phyloP scores from a whole-genome alignment of 805 yeast species.

The Candida tammaniensis region DNA sequence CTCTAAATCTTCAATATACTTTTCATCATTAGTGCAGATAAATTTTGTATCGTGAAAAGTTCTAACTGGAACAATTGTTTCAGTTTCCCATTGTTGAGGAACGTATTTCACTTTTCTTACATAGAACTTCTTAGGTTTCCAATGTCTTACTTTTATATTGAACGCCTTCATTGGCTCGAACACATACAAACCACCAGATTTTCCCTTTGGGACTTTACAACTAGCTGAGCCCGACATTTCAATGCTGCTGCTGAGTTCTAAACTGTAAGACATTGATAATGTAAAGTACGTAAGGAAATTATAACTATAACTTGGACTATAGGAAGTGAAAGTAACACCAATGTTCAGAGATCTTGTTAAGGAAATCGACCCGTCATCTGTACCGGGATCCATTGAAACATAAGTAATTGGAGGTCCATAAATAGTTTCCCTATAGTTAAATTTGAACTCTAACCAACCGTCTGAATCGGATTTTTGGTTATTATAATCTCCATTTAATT shows the following conservation, averaged over 20 bases:
- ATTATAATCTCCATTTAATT: constrained; percentile 4
- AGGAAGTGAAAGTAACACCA: constrained; percentile 3
- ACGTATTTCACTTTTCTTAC: constrained; percentile 5
- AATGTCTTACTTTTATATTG: constrained; percentile 7
- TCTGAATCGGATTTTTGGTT: constrained; percentile 1
- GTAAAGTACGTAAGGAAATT: constrained; percentile 3
- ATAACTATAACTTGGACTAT: not conserved
- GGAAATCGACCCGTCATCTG: constrained; percentile 3
- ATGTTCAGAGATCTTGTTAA: constrained; percentile 3
- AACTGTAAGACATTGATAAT: not conserved
- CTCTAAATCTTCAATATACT: constrained; percentile 2
- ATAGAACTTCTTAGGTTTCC: constrained; percentile 6
- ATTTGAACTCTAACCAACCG: constrained; percentile 12
- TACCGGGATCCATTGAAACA: constrained; percentile 1
- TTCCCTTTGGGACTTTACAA: constrained; percentile 11
- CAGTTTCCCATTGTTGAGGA: constrained; percentile 8
- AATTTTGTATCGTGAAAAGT: constrained; percentile 5
- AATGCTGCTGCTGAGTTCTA: constrained; percentile 3
- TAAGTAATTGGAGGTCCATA: constrained; percentile 6
- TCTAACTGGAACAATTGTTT: constrained; percentile 1
- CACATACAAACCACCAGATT: constrained; percentile 11
- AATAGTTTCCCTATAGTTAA: not conserved
- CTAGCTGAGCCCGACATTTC: constrained; percentile 7
- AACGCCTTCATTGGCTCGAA: constrained; percentile 7
- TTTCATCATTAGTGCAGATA: constrained; percentile 7